Evolutionary conservation across 257 asterid species (phyloP).

Genomic region (Nyctanthes arbortristis): DNA sequence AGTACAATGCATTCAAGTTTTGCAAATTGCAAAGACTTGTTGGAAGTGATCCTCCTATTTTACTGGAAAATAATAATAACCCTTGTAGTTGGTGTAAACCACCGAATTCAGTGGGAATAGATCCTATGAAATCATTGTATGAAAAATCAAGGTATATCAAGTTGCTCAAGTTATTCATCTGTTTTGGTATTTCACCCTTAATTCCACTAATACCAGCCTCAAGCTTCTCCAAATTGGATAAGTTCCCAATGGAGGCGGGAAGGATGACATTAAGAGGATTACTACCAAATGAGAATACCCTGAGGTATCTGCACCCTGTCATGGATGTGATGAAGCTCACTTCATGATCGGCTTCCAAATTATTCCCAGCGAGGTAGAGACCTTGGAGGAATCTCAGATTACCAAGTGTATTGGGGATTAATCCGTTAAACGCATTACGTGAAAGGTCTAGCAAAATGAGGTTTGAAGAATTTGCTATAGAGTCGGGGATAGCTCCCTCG

Average conservation of each 20-base stretch:
- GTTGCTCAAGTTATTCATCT: too few species aligned
- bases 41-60: neutral
- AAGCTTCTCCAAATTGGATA: neutral
- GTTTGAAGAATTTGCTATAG: too few species aligned
- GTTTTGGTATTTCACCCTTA: conserved; percentile 19
- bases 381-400: neutral
- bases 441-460: too few species aligned
- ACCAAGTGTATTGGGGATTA: neutral
- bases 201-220: conserved; percentile 1
- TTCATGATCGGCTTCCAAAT: too few species aligned
- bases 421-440: too few species aligned
- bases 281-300: too few species aligned
- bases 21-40: neutral
- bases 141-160: neutral
- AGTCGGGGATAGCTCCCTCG: too few species aligned
- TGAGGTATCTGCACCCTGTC: too few species aligned
- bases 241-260: too few species aligned
- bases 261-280: too few species aligned
- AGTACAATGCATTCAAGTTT: too few species aligned
- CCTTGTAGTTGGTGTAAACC: neutral
- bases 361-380: conserved; percentile 18
- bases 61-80: neutral
- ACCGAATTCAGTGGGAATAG: neutral
- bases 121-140: conserved; percentile 7
- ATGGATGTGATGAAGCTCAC: too few species aligned